phyloP scores from a whole-genome alignment of 306 rosid genomes.

The Malus asiatica region DNA sequence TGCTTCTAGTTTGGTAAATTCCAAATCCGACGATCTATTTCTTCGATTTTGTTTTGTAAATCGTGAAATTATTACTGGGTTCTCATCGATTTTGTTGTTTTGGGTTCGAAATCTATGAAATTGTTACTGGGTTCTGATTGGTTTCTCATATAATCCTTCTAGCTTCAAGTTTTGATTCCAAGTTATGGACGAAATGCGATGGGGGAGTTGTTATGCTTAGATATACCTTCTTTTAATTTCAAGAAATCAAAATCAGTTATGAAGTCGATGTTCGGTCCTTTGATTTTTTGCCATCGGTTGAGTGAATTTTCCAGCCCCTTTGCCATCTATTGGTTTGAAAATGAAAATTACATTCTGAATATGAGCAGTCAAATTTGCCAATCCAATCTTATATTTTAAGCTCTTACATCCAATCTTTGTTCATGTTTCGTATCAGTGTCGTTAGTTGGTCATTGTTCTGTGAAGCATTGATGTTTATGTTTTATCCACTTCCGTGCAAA shows the following conservation, averaged over 20 bases:
- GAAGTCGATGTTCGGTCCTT: neutral
- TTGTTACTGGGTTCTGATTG: neutral
- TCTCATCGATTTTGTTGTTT: too few species aligned
- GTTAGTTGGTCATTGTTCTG: neutral
- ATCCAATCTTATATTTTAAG: neutral
- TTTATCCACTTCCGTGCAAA: neutral
- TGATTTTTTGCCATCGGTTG: slow-evolving; percentile 2
- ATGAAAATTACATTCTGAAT: neutral
- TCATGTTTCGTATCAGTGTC: neutral
- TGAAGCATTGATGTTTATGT: neutral
- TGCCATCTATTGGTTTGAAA: neutral
- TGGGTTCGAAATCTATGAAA: too few species aligned
- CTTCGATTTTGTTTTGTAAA: too few species aligned
- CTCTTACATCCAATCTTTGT: too few species aligned
- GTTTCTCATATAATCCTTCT: too few species aligned
- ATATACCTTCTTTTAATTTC: neutral
- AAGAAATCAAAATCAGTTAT: neutral
- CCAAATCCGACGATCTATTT: too few species aligned
- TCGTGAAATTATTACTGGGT: too few species aligned
- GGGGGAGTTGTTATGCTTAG: neutral
- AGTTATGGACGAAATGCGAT: neutral
- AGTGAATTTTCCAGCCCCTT: neutral
- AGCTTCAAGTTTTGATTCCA: neutral
- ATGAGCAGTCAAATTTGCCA: neutral
- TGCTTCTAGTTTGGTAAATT: too few species aligned